phyloP scores from a whole-genome alignment of 2,329 filamentous ascomycete species.

The Xylaria sp. region DNA sequence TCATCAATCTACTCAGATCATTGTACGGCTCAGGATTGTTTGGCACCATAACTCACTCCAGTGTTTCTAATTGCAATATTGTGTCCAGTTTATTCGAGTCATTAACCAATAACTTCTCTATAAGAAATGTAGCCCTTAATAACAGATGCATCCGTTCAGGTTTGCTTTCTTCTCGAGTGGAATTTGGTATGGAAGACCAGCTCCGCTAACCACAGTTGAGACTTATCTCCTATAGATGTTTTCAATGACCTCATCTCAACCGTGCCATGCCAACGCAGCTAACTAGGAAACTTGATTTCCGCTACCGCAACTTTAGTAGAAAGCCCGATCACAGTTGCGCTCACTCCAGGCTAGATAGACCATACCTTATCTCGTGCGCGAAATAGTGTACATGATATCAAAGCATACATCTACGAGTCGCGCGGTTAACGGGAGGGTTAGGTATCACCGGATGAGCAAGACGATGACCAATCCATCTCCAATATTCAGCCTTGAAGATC shows the following conservation, averaged over 20 bases:
- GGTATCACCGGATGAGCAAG: slow-evolving; percentile 11
- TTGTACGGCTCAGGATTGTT: not conserved
- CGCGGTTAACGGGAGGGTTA: not conserved
- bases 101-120: not conserved
- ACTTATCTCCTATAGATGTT: not conserved
- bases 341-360: not conserved
- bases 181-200: not conserved
- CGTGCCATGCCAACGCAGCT: not conserved
- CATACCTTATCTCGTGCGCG: not conserved
- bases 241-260: not conserved
- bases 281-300: not conserved
- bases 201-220: not conserved
- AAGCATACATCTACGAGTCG: slow-evolving; percentile 3
- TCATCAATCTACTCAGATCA: not conserved
- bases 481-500: slow-evolving; percentile 31
- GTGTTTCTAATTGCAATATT: not conserved
- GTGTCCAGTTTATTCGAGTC: not conserved
- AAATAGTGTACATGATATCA: not conserved
- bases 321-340: not conserved
- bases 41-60: slow-evolving; percentile 3
- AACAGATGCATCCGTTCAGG: not conserved
- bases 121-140: not conserved
- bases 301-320: too few relatives aligned
- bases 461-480: slow-evolving; percentile 37
- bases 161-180: not conserved